Percentiles rank a stretch among this genome's conserved stretches.
Evolutionary conservation across 805 yeast genomes (phyloP).

Genomic region (Kodamaea neixiangensis): DNA sequence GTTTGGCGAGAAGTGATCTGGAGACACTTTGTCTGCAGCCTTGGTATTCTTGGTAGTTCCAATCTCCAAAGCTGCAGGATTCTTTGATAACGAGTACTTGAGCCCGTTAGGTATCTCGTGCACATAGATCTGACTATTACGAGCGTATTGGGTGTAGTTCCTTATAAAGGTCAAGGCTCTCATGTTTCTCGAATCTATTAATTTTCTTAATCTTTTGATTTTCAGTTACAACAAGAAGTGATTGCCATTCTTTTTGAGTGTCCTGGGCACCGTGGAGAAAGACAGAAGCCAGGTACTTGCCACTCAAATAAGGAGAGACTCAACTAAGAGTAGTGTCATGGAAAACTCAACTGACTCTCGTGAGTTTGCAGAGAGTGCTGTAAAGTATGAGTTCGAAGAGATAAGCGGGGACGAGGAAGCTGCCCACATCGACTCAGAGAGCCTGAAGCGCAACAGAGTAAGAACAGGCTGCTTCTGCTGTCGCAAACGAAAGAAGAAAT

Average conservation of each 20-base stretch:
- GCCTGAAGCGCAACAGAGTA: conserved; percentile 9
- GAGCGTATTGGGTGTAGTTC: conserved; percentile 7
- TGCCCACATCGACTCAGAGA: not conserved
- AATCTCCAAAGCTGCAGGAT: conserved; percentile 13
- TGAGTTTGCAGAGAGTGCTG: not conserved
- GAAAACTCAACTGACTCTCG: not conserved
- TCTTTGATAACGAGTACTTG: conserved; percentile 14
- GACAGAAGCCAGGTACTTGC: not conserved
- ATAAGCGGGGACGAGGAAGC: conserved; percentile 1
- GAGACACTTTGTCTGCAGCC: conserved; percentile 15
- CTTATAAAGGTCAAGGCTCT: conserved; percentile 4
- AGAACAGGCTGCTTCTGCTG: conserved; percentile 18
- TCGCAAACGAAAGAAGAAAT: conserved; percentile 19
- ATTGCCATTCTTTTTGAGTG: not conserved
- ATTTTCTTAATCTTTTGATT: not conserved
- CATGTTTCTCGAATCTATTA: not conserved
- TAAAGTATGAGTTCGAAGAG: not conserved
- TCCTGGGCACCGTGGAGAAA: not conserved
- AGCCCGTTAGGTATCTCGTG: conserved; percentile 11
- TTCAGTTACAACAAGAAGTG: not conserved
- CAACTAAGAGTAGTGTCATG: not conserved
- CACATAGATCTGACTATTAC: conserved; percentile 12
- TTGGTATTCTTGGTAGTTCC: conserved; percentile 4
- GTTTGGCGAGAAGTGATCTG: conserved; percentile 28
- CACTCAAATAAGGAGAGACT: not conserved